A percentile compares a stretch with the other conserved stretches of the same genome.
phyloP scores from a whole-genome alignment of 2,329 filamentous ascomycete genomes.

The Penicillium fuscoglaucum region DNA sequence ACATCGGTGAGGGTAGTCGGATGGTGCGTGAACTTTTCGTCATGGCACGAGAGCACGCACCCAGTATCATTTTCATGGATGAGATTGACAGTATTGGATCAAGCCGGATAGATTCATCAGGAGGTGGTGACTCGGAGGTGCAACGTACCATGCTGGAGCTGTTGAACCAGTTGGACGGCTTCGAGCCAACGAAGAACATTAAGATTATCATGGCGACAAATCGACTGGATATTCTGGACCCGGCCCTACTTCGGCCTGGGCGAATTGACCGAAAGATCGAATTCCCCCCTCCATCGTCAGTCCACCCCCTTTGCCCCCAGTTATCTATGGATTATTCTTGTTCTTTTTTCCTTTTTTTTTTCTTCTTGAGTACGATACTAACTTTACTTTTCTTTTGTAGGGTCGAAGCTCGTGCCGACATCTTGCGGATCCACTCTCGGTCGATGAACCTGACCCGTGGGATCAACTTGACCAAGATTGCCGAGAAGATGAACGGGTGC shows the following conservation, averaged over 20 bases:
- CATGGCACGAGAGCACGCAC: conserved; percentile 97
- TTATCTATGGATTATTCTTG: background rate
- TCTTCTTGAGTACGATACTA: conserved; percentile 16
- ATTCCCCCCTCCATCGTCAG: conserved; percentile 85
- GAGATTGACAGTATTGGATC: conserved; percentile 99
- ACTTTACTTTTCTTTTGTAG: conserved; percentile 31
- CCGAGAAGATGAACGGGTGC: conserved; percentile 99
- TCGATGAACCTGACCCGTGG: conserved; percentile 98
- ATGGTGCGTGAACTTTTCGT: conserved; percentile 99
- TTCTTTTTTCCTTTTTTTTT: background rate
- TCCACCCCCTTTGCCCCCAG: background rate
- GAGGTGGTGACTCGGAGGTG: conserved; percentile 94
- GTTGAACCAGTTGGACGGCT: conserved; percentile 96
- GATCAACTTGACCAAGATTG: conserved; percentile 97
- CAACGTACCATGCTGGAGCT: conserved; percentile 98
- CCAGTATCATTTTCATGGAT: conserved; percentile 99
- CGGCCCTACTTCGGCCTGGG: conserved; percentile 89
- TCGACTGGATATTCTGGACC: conserved; percentile 94
- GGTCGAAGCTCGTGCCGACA: conserved; percentile 94
- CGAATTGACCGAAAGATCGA: conserved; percentile 99
- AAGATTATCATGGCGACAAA: conserved; percentile 99
- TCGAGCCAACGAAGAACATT: conserved; percentile 99
- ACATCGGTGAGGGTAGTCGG: conserved; percentile 95
- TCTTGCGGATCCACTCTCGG: conserved; percentile 93
- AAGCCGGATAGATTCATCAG: conserved; percentile 92